Base-by-base conservation (phyloP, 2,329 filamentous ascomycete species). In the Cercospora beticola region DNA sequence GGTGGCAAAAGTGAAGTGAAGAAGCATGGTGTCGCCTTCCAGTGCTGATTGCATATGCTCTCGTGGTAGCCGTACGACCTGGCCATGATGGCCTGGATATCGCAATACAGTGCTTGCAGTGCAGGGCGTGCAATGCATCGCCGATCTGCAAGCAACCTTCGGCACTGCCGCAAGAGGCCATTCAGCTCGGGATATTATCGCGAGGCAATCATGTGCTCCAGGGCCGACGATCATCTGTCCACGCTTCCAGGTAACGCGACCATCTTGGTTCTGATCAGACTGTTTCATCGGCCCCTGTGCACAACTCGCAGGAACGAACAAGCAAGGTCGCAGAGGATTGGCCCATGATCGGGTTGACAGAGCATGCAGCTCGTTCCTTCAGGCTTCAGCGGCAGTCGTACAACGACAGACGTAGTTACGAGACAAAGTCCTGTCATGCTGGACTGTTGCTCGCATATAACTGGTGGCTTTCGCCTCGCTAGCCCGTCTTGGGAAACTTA, bases 1-100 rank as follows among this genome's bases (percentile, higher is more conserved):
- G 90, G 90, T n/a, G 94, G 95, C 2, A 87, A 87, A 62, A 97
- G 91, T 76, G 87, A 92, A 74, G 93, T 96, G 16, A 91, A 91
- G 80, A 95, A 90, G 78, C 82, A 86, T 3, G 90, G 91, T 0
- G 88, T 96, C 18, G 90, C 90, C 0, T 97, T 97, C 79, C 92
- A 96, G 78, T 94, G 92, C 77, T 95, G 49, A 56, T 31, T 36
- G 18, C 30, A 31, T 30, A 52, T 62, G 21, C 9, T 21, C 43
- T 14, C 12, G 6, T n/a, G 49, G 49, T 8, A 30, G 4, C n/a
- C 12, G 14, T 28, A 26, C 49, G 49, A 28, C 23, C 14, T 56
- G 23, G 49, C 49, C 21, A 28, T 23, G 14, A 14, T 56, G 23
- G 6, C 49, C 14, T 26, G 23, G 23, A n/a, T 56, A n/a, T 28